Evolutionary conservation across 495 filamentous ascomycete genomes (phyloP), one percentile per base, ranked within the genome.

Genomic region (Neurospora discreta): DNA sequence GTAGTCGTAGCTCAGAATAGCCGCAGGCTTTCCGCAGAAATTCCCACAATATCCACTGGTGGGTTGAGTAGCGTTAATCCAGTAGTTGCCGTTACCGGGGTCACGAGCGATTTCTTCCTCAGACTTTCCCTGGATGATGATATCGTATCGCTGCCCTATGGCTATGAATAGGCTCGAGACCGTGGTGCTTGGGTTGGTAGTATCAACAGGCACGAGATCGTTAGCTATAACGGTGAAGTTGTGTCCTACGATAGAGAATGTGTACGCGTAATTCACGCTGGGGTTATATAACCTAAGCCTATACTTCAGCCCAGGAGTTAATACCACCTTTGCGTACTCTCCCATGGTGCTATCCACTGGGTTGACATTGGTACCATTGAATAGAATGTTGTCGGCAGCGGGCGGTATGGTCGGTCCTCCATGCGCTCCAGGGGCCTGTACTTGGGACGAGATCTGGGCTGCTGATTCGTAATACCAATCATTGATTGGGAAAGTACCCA

Each of bases 131-230:
- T 84, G 83, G 42, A 92, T 84, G 68, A 90, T 86, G n/a, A 92
- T 80, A 74, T 92, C 87, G 77, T 90, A 90, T 33, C 90, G 84
- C 77, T 92, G 89, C 7, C 88, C 90, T 72, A 92, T 88, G 43
- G 77, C 86, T 43, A 93, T 81, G 30, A 80, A 79, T 9, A 91
- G 72, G 13, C 52, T 60, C 3, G 80, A 77, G 11, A 78, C 71
- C 18, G 79, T 78, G n/a, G 78, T 78, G 52, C 82, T 84, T 1
- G 86, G 81, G 5, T 76, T 74, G 68, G 46, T 30, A 15, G 52
- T 8, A 18, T 60, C 4, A 18, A 89, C 80, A 5, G 85, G 84
- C n/a, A 86, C 82, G 39, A 83, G 82, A 73, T 88, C 85, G 39
- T 71, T 83, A n/a, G 78, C 75, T 58, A 87, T 83, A 26, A 89